Evolutionary conservation across 176 grass and related monocot species (phyloP), one percentile per base, ranked within the genome.

Genomic region (Avena sativa): DNA sequence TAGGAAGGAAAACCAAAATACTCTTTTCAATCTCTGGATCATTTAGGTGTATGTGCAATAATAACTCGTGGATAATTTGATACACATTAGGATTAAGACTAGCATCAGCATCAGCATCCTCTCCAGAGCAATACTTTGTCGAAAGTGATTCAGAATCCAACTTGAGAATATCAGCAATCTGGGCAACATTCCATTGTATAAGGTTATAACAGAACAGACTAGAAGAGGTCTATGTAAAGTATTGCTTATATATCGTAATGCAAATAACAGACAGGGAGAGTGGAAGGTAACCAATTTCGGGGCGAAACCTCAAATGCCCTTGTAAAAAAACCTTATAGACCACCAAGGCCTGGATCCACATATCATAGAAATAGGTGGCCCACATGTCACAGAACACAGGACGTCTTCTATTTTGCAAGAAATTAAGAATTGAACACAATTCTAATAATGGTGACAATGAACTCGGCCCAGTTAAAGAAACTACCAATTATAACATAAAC

Each of bases 1-100:
- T 98, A 70, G 95, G 95, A 76, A 98, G 93, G 73, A 98, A 98
- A 78, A 98, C 93, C 86, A 98, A 93, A 95, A 98, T 91, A 80
- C 95, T 90, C 65, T 93, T 98, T 87, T 87, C 83, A 83, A 90
- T 81, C 38, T 98, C 88, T 64, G 73, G 62, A 80, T 98, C 95
- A 60, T 36, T 89, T 81, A 78, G 76, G 82, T 98, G 93, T 64
- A 98, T 83, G 83, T 93, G 91, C 55, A 95, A 76, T 69, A 98
- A 48, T 60, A 98, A 85, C 80, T 86, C 89, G 19, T 95, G 89
- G 73, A 98, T 95, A 66, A 95, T 77, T 79, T 70, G 56, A 83
- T 89, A 92, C 81, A 93, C 86, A 76, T 98, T 86, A 68, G 34
- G 60, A 52, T 88, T 92, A 47, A 98, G 83, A 38, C 79, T 87